Evolutionary conservation across 495 filamentous ascomycete genomes (phyloP).

Genomic region (Podospora fimiseda): DNA sequence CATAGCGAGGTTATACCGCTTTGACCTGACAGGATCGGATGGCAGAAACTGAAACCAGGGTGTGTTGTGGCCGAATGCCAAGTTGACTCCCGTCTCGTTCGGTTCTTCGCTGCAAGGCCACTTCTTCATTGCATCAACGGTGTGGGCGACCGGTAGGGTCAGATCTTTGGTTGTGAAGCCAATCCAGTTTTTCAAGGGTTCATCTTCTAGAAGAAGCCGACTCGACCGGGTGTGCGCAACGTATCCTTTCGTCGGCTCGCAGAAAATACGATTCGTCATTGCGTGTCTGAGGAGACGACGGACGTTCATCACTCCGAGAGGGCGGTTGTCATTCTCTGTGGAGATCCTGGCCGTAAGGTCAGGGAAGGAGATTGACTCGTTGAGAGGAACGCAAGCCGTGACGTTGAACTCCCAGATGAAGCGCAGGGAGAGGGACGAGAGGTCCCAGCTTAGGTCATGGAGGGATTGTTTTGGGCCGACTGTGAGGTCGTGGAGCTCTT

Average conservation of each 20-base stretch:
- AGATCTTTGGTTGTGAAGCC: conserved; percentile 35
- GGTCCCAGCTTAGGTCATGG: conserved; percentile 21
- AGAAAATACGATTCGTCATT: conserved; percentile 46
- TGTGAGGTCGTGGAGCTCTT: conserved; percentile 22
- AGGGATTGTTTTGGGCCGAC: conserved; percentile 19
- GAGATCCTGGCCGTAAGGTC: conserved; percentile 27
- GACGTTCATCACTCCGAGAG: conserved; percentile 20
- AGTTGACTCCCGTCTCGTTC: conserved; percentile 36
- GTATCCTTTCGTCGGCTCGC: conserved; percentile 33
- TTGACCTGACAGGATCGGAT: conserved; percentile 11
- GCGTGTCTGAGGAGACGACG: conserved; percentile 41
- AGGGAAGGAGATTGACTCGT: conserved; percentile 30
- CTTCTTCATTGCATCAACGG: conserved; percentile 24
- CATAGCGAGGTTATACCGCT: conserved; percentile 24
- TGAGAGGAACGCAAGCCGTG: conserved; percentile 30
- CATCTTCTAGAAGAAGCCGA: conserved; percentile 30
- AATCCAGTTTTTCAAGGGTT: conserved; percentile 30
- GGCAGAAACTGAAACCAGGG: conserved; percentile 31
- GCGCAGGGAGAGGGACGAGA: conserved; percentile 13
- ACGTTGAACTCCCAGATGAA: conserved; percentile 24
- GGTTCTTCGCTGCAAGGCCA: conserved; percentile 29
- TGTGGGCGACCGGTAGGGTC: conserved; percentile 23
- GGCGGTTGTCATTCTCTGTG: conserved; percentile 16
- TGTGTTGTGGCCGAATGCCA: conserved; percentile 27
- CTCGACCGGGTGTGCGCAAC: conserved; percentile 32